Evolutionary conservation across 371 early-diverging fungal genomes (phyloP), one percentile per base, ranked within the genome.

Genomic region (Mucor racemosus): DNA sequence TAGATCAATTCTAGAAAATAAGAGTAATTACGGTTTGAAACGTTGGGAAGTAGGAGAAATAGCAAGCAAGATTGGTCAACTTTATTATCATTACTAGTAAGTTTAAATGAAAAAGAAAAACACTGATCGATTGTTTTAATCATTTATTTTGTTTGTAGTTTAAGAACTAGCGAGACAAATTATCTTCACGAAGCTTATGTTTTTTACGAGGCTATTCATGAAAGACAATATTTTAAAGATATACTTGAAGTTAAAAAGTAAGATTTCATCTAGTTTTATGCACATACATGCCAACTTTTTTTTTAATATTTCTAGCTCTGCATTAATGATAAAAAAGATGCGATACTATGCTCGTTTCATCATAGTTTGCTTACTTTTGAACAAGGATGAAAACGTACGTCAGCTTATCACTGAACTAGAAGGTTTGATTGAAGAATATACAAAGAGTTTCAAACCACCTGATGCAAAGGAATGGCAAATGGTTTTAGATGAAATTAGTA

Each of bases 21-120:
- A 91, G 44, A 91, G 89, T 38, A 88, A 92, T 59, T 97, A 97
- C 76, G 97, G 96, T 3, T 77, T 99, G 58, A 96, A 97, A 72
- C 90, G 99, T 11, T 96, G 94, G 92, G 98, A 98, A 75, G 95
- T 99, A 61, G 99, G 99, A 34, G 99, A 99, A 71, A 94, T 97
- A 56, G 97, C 98, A 5, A 95, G 96, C 58, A 99, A 99, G 73
- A 97, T 99, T 68, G 99, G 97, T 5, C 99, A 94, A 65, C 83
- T 94, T 13, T 94, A 93, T 67, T 94, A 94, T 67, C 94, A 93
- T 67, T 94, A 92, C 75, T 93, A 93, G 88, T 90, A 85, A 67
- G 85, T 76, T 2, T 34, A 35, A 5, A 41, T 8, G 36, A 53
- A 33, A n/a, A 8, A 61, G 15, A 44, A 34, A 38, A n/a, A n/a